Evolutionary conservation across 257 asterid species (phyloP).

Genomic region (Nicotiana obtusifolia): DNA sequence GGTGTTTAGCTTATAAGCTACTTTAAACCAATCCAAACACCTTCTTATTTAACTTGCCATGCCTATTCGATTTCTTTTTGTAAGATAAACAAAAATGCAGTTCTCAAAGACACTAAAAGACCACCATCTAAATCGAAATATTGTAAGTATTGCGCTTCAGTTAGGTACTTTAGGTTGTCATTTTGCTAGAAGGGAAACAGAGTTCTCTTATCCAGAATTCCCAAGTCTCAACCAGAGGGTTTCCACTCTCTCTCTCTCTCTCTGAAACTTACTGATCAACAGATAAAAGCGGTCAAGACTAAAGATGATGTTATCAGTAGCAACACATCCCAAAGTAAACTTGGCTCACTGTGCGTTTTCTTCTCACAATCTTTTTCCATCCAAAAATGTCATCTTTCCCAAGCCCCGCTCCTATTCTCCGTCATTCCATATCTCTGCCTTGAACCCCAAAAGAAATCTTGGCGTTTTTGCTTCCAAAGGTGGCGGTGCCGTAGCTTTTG

Average conservation of each 20-base stretch:
- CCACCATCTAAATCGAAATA: too few species aligned
- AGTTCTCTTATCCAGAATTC: background rate
- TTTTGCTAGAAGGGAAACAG: background rate
- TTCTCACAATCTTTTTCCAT: background rate
- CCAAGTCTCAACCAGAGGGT: background rate
- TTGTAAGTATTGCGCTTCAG: background rate
- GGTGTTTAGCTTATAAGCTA: too few species aligned
- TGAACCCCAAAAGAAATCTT: background rate
- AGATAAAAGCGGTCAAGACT: background rate
- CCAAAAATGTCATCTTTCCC: slow-evolving; percentile 1
- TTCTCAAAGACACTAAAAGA: too few species aligned
- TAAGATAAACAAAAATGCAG: too few species aligned
- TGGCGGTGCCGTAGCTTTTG: background rate
- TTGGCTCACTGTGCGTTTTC: slow-evolving; percentile 6
- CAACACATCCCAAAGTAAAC: background rate
- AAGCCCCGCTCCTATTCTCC: background rate
- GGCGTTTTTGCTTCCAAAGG: background rate
- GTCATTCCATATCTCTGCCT: too few species aligned
- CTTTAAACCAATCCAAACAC: too few species aligned
- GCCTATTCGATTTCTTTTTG: too few species aligned
- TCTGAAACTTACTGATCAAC: background rate
- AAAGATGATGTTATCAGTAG: slow-evolving; percentile 18
- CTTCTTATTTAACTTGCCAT: too few species aligned
- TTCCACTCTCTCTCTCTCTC: background rate
- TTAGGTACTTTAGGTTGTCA: too few species aligned